Percentiles rank a stretch among this genome's conserved stretches.
phyloP scores from a whole-genome alignment of 108 stramenopile species.

The Mediolabrus comicus region DNA sequence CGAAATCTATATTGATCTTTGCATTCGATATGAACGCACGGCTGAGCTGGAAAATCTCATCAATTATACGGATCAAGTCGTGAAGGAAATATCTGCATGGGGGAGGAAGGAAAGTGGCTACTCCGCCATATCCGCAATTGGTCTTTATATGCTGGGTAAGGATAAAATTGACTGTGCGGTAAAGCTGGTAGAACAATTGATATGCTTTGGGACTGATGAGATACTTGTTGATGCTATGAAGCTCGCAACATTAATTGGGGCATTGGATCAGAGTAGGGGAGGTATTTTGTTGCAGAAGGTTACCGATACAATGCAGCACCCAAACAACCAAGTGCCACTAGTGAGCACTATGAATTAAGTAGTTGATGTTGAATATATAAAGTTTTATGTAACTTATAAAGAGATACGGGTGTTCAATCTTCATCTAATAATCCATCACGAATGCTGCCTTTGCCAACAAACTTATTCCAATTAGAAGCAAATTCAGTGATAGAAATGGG shows the following conservation, averaged over 20 bases:
- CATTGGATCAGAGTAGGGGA: constrained; percentile 23
- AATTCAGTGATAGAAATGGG: constrained; percentile 3
- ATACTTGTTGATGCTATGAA: constrained; percentile 38
- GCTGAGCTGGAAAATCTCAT: constrained; percentile 67
- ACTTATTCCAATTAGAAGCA: constrained; percentile 5
- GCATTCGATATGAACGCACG: constrained; percentile 60
- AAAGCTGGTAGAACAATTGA: constrained; percentile 8
- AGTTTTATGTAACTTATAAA: neutral
- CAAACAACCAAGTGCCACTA: neutral
- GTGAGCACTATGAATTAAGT: neutral
- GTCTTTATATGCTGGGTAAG: constrained; percentile 66
- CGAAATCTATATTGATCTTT: constrained; percentile 68
- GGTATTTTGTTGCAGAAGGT: constrained; percentile 12
- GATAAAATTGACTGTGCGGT: constrained; percentile 49
- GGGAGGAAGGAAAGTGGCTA: constrained; percentile 52
- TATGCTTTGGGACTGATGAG: constrained; percentile 25
- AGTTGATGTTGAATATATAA: neutral
- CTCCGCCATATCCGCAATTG: constrained; percentile 58
- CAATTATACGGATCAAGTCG: constrained; percentile 52
- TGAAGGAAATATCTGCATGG: constrained; percentile 57
- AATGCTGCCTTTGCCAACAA: neutral
- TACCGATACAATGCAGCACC: constrained; percentile 8
- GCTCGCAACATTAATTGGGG: constrained; percentile 25
- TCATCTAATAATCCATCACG: constrained; percentile 1
- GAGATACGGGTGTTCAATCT: neutral